Evolutionary conservation across 2,329 filamentous ascomycete genomes (phyloP).

Genomic region (Aspergillus uvarum): DNA sequence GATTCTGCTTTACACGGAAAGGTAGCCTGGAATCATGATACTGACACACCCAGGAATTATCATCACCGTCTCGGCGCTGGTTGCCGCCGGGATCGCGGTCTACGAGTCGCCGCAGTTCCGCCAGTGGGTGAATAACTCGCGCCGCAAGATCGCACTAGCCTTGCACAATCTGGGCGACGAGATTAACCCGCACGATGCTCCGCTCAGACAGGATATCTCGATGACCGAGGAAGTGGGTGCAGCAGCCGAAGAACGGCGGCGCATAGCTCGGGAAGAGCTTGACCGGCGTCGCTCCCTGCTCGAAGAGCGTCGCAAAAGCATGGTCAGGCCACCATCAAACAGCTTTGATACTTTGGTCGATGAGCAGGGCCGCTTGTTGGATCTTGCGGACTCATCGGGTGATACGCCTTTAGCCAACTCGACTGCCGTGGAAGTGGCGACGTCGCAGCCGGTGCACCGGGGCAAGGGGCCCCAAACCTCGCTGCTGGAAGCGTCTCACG

Average conservation of each 20-base stretch:
- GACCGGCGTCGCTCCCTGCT: conserved; percentile 43
- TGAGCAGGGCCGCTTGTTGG: conserved; percentile 39
- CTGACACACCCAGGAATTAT: conserved; percentile 54
- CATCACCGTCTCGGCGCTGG: conserved; percentile 60
- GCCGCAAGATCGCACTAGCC: conserved; percentile 60
- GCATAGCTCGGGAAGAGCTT: conserved; percentile 47
- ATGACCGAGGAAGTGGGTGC: conserved; percentile 48
- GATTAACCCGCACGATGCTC: conserved; percentile 49
- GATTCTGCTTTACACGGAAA: background rate
- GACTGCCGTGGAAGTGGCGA: conserved; percentile 37
- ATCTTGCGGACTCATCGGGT: conserved; percentile 5
- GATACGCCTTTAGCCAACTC: conserved; percentile 31
- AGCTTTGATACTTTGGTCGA: conserved; percentile 49
- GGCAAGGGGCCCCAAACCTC: conserved; percentile 15
- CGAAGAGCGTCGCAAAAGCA: conserved; percentile 37
- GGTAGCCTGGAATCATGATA: background rate
- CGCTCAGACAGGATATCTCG: conserved; percentile 43
- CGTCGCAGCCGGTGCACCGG: conserved; percentile 29
- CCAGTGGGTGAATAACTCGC: conserved; percentile 61
- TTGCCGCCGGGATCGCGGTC: conserved; percentile 62
- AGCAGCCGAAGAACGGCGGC: conserved; percentile 46
- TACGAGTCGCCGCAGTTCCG: conserved; percentile 64
- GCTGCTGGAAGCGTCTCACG: conserved; percentile 15
- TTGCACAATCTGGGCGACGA: conserved; percentile 62
- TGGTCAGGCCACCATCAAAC: conserved; percentile 25